A percentile compares a stretch with the other conserved stretches of the same genome.
These are phyloP conservation scores for maize (Zea mays) DNA, from an alignment of 176 grass and related monocot species.

Conservation along the genomic window DNA sequence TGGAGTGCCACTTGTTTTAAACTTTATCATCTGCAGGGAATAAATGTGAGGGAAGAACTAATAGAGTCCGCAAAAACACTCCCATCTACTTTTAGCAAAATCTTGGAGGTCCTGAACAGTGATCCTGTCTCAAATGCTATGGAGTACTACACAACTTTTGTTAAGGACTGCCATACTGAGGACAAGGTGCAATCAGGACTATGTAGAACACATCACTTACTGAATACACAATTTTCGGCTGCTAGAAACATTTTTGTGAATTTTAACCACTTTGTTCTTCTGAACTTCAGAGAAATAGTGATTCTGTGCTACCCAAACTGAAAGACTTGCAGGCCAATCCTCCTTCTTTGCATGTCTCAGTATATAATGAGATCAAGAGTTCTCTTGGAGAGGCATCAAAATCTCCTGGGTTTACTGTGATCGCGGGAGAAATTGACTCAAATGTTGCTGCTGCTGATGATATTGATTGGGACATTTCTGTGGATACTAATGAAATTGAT, in stretches of 20 bases:
- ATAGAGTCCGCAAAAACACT: constrained; percentile 81
- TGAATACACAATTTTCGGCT: constrained; percentile 11
- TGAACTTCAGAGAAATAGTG: constrained; percentile 54
- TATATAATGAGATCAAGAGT: constrained; percentile 62
- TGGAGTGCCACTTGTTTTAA: background rate
- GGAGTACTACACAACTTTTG: constrained; percentile 75
- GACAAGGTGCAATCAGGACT: constrained; percentile 59
- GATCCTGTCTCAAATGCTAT: constrained; percentile 66
- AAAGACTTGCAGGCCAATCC: constrained; percentile 63
- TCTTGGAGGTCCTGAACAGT: constrained; percentile 73
- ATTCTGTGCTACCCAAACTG: constrained; percentile 58
- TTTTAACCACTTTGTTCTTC: constrained; percentile 36
- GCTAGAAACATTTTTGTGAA: constrained; percentile 16
- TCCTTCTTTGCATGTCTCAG: constrained; percentile 71
- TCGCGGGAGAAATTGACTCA: constrained; percentile 37
- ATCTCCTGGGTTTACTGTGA: constrained; percentile 31
- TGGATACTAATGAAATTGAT: constrained; percentile 79
- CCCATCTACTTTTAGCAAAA: constrained; percentile 70
- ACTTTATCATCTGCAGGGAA: constrained; percentile 47
- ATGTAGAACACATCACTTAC: constrained; percentile 9
- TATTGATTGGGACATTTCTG: constrained; percentile 93
- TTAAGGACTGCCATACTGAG: constrained; percentile 82
- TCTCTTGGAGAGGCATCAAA: constrained; percentile 51
- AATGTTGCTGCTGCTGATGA: constrained; percentile 46
- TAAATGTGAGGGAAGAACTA: constrained; percentile 75